Conservation (phyloP, 768 basidiomycete genomes). For the Pilatotrama ljubarskyi region DNA sequence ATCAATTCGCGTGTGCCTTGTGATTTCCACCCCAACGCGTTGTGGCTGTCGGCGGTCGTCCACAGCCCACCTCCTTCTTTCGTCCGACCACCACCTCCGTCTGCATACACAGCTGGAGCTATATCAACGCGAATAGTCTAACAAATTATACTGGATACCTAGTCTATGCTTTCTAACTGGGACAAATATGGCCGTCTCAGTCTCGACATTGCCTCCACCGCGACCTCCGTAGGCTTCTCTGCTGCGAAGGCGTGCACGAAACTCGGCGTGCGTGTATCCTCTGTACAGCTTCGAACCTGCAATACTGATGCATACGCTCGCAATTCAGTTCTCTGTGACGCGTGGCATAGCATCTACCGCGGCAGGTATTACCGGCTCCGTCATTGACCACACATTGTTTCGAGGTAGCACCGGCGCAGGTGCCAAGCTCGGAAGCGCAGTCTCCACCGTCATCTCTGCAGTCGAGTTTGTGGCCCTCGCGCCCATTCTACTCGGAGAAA, state of each 20-base stretch:
- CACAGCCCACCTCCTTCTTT: neutral
- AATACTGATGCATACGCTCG: neutral
- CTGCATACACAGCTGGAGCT: neutral
- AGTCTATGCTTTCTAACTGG: slow-evolving; percentile 33
- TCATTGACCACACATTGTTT: slow-evolving; percentile 67
- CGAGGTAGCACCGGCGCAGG: slow-evolving; percentile 60
- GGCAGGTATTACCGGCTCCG: slow-evolving; percentile 56
- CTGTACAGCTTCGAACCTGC: neutral
- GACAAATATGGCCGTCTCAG: slow-evolving; percentile 52
- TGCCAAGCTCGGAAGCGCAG: slow-evolving; percentile 55
- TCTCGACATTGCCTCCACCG: slow-evolving; percentile 65
- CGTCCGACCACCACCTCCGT: neutral
- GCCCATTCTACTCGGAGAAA: slow-evolving; percentile 74
- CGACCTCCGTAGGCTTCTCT: slow-evolving; percentile 64
- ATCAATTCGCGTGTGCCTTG: neutral
- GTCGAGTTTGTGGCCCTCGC: slow-evolving; percentile 73
- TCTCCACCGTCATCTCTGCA: slow-evolving; percentile 60
- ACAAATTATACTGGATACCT: neutral
- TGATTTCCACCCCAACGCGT: neutral
- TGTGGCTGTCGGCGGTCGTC: neutral
- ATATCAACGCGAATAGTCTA: neutral
- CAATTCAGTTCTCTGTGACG: slow-evolving; percentile 63
- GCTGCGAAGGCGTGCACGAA: slow-evolving; percentile 67
- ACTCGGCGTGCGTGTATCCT: slow-evolving; percentile 54
- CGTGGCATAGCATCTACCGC: slow-evolving; percentile 60